Evolutionary conservation across 2,329 filamentous ascomycete genomes (phyloP), one percentile per base, ranked within the genome.

Genomic region (Pyricularia sp.): DNA sequence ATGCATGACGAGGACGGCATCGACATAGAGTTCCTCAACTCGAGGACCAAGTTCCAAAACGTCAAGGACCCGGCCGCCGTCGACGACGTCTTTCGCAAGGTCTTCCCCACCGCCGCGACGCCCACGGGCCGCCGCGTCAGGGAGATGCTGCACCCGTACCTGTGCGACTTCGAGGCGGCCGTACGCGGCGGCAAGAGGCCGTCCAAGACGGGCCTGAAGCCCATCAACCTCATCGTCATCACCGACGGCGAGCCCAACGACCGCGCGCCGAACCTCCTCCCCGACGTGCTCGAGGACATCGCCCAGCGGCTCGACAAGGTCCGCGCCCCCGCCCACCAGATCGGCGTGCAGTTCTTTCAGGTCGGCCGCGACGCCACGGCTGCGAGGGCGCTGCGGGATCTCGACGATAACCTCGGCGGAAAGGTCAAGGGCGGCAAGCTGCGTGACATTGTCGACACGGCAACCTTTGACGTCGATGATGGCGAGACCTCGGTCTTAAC

Each of bases 291-390:
- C 65, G 81, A 92, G 59, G 77, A 79, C 3, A 83, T 86, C 0
- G 94, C 93, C 0, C 84, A 84, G 77, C 88, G 87, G 75, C 85
- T 98, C 36, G 90, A 95, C 74, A 79, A 79, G 67, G 77, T 91
- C 9, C 84, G 89, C 10, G 93, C 93, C 0, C 88, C 90, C 4
- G 84, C 89, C 0, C 91, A 91, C 83, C 95, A 98, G 80, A 83
- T 97, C 10, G 94, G 94, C 42, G 88, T 98, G 69, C 94, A 98
- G 78, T 98, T 98, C 81, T 97, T 98, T 82, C 94, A 97, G 79
- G 91, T 98, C 64, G 94, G 95, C 69, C 84, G 86, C 66, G 92
- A 97, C 73, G 75, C 80, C 0, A 81, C 78, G 0, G 94, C 94
- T 0, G 82, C 84, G 1, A 79, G 83, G 72, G 88, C 90, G 69